Percentiles rank a stretch among this genome's conserved stretches.
phyloP scores from a whole-genome alignment of 371 early-diverging fungal genomes.

The Encephalitozoon hellem region DNA sequence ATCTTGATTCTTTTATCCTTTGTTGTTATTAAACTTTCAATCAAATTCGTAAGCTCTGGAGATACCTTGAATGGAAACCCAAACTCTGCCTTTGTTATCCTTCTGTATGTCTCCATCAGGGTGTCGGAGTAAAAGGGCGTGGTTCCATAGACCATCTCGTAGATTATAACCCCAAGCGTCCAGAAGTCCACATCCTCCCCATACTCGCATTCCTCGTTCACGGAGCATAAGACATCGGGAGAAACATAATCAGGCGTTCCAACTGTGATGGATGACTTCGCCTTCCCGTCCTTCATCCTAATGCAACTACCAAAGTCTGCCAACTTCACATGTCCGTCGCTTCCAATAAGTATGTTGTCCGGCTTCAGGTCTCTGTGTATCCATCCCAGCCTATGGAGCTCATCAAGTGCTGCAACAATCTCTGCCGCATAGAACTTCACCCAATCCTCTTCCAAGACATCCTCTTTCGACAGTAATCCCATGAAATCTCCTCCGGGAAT shows the following conservation, averaged over 20 bases:
- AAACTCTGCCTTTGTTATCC: constrained; percentile 60
- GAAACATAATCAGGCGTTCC: constrained; percentile 89
- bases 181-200: constrained; percentile 79
- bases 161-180: constrained; percentile 92
- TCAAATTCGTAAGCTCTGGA: constrained; percentile 53
- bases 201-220: constrained; percentile 64
- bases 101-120: constrained; percentile 82
- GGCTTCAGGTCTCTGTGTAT: constrained; percentile 73
- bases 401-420: constrained; percentile 54
- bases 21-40: constrained; percentile 57
- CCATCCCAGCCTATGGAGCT: constrained; percentile 54
- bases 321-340: constrained; percentile 67
- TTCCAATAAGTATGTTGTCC: constrained; percentile 72
- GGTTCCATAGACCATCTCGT: constrained; percentile 76
- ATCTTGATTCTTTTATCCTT: constrained; percentile 64
- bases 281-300: constrained; percentile 59
- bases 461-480: constrained; percentile 65
- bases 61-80: constrained; percentile 54
- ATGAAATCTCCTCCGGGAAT: constrained; percentile 77
- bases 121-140: constrained; percentile 88
- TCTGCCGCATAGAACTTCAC: constrained; percentile 62
- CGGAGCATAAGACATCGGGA: constrained; percentile 81
- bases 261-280: constrained; percentile 74
- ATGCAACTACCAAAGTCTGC: constrained; percentile 76
- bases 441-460: constrained; percentile 58